These are phyloP conservation scores for button mushroom (Agaricus bisporus) DNA, from an alignment of 768 basidiomycete species.

Conservation along the genomic window DNA sequence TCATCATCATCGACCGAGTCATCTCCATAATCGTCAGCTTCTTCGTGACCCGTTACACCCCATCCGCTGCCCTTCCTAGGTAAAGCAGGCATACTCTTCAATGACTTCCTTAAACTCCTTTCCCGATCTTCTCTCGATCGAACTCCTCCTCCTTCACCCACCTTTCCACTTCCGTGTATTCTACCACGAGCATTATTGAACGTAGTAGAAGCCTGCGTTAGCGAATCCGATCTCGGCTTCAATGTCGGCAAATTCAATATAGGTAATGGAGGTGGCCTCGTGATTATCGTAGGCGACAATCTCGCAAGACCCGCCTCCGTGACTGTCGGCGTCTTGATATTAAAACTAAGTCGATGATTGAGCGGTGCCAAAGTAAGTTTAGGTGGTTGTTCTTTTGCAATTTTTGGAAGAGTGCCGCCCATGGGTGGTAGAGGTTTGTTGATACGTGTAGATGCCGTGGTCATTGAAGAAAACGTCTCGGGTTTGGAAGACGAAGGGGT, in stretches of 20 bases:
- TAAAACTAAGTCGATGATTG: constrained; percentile 21
- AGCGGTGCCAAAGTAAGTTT: constrained; percentile 16
- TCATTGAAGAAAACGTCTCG: neutral
- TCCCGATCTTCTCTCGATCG: neutral
- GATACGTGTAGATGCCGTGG: neutral
- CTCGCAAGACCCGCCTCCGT: constrained; percentile 15
- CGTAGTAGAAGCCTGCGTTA: constrained; percentile 16
- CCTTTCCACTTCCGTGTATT: neutral
- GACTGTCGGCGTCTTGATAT: constrained; percentile 11
- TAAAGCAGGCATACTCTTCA: constrained; percentile 49
- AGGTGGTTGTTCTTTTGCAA: constrained; percentile 6
- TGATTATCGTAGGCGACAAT: constrained; percentile 24
- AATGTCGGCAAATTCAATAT: constrained; percentile 45
- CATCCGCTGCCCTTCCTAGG: constrained; percentile 21
- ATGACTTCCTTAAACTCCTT: constrained; percentile 27
- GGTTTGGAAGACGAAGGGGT: neutral
- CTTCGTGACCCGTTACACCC: constrained; percentile 26
- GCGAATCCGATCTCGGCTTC: constrained; percentile 17
- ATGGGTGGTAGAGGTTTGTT: neutral
- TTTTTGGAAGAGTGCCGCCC: neutral
- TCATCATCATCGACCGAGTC: constrained; percentile 27
- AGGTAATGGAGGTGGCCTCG: constrained; percentile 27
- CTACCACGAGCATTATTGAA: neutral
- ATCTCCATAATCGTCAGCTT: constrained; percentile 28
- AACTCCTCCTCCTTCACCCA: neutral